Evolutionary conservation across 345 rosid genomes (phyloP).

Genomic region (Alliaria petiolata): DNA sequence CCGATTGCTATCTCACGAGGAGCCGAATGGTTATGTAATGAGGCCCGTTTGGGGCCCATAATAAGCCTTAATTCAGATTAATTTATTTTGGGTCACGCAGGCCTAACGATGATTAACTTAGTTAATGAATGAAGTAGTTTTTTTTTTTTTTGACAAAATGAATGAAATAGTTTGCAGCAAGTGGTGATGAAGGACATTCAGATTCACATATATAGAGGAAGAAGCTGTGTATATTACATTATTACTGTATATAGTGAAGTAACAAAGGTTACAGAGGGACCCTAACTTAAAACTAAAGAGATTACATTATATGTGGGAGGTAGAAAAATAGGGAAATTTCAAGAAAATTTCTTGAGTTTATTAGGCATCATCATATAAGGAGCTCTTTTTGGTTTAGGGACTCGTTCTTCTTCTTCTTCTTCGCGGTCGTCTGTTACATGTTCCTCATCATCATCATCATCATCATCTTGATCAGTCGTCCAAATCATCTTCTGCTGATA

Average conservation of each 20-base stretch:
- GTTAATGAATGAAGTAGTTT: too few species aligned
- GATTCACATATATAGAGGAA: constrained; percentile 14
- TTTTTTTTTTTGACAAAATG: too few species aligned
- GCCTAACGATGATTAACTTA: too few species aligned
- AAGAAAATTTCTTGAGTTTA: constrained; percentile 52
- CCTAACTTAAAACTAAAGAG: constrained; percentile 16
- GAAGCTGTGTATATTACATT: not conserved
- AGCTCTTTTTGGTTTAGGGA: constrained; percentile 7
- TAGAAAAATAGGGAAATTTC: not conserved
- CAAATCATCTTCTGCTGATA: constrained; percentile 50
- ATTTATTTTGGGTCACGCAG: not conserved
- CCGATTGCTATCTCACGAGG: not conserved
- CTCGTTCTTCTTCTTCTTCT: not conserved
- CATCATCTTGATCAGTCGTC: constrained; percentile 19
- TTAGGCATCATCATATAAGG: constrained; percentile 20
- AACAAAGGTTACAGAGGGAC: not conserved
- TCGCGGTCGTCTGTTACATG: constrained; percentile 17
- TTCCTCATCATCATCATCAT: constrained; percentile 21
- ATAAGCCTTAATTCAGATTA: not conserved
- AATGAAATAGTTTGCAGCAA: not conserved
- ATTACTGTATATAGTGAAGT: constrained; percentile 6
- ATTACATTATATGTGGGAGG: constrained; percentile 3
- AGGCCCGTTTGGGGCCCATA: constrained; percentile 8
- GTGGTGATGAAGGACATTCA: not conserved
- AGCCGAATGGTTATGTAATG: not conserved